Base-by-base conservation (phyloP, 1,139 yeast species). In the Geotrichum aggregatum region DNA sequence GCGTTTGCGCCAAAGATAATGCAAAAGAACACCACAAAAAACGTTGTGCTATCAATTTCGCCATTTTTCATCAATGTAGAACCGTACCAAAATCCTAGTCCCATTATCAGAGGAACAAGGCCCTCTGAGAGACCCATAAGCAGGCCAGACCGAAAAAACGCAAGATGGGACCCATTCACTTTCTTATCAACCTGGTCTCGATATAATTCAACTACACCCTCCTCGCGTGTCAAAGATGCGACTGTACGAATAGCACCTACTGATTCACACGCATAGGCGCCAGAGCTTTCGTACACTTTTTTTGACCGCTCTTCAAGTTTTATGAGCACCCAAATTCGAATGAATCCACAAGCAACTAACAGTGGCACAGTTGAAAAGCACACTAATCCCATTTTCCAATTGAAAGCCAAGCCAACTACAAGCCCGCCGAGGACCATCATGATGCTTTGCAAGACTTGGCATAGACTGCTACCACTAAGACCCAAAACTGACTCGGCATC, bases 401-500 rank as follows among this genome's bases (percentile, higher is more conserved):
- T 63, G 82, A 75, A 66, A 75, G 82, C 74, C 83, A 80, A 51
- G 82, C 87, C 54, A 79, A 85, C 63, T 75, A 77, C 63, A 79
- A 82, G 92, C 82, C 94, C 91, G 79, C 71, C 75, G 43, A 71
- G 81, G 1, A 89, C 77, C 24, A 81, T 74, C 40, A 94, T 88
- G 2, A 86, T 79, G 18, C 79, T 74, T 16, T 95, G 95, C 57
- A 86, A 78, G 50, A 88, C 79, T 3, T 85, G 72, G 14, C 95
- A 87, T 54, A 94, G 76, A 46, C 86, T 83, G 26, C 96, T 95
- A 66, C 92, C 97, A 43, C 94, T 85, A 40, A 88, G 77, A 62
- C 89, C 89, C 54, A 87, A 82, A 26, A 89, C 91, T 40, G 87
- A 80, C 63, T 85, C 89, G 1, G 95, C 91, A 66, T 89, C 96